Evolutionary conservation across 108 stramenopile genomes (phyloP), one percentile per base, ranked within the genome.

Genomic region (Conticribra weissflogii): DNA sequence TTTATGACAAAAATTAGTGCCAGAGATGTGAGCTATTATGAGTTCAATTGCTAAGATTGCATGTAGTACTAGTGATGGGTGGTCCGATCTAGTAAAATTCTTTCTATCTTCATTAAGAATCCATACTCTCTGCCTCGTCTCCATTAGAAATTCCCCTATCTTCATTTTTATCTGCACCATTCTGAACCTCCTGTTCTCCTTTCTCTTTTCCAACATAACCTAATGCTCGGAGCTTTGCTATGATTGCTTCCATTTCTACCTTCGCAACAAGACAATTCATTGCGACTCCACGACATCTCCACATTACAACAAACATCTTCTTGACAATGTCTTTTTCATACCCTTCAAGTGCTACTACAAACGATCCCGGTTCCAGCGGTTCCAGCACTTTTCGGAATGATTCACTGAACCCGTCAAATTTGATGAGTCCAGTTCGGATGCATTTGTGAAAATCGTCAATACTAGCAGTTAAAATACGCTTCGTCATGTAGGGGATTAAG

Each of bases 401-500:
- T 16, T 81, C 72, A 23, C 85, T 85, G 54, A 88, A 94, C 19
- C 45, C 63, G 19, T 74, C 70, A 51, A 87, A 62, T 7, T 58
- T 60, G 52, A 81, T 80, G 66, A 67, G 55, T 17, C 81, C 79
- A 17, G 54, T 45, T 19, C 81, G 54, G 55, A 89, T 60, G 61
- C 93, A 94, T 15, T 48, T 76, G 25, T 81, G 50, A 61, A 94
- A 94, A 64, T 94, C 93, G 48, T 88, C 78, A 29, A 80, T 45
- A 18, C 51, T 63, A n/a, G 74, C 87, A 18, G 61, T 54, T 5
- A 94, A 18, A 36, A 91, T 79, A 1, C 93, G 84, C 46, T 91
- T 91, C 7, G 82, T 88, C 93, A 94, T 92, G 70, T 90, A 71
- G 9, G 90, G 93, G 0, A 83, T 81, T 24, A 92, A 71, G 58